Base-by-base conservation (phyloP, 306 rosid species). In the Rosa multiflora region DNA sequence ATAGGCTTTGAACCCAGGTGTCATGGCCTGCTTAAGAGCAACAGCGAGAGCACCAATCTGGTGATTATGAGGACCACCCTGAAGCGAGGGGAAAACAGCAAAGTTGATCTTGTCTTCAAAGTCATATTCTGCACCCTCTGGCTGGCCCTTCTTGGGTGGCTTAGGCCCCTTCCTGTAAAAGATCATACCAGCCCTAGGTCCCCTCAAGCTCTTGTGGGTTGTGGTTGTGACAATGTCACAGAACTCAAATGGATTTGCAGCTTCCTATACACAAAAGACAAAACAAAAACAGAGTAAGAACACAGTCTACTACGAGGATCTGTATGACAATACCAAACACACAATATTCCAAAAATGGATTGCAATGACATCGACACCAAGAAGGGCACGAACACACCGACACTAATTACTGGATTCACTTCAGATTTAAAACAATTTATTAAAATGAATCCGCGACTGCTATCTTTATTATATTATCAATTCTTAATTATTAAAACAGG, bases 51-150 rank as follows among this genome's bases (percentile, higher is more conserved):
- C 97, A 29, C 97, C 98, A 37, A 94, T 94, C 88, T 94, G 97
- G 86, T 92, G 98, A 76, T 94, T 94, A 83, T 94, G 98, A 79
- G 98, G 98, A 77, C 98, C 97, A 58, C 98, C 98, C 81, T 94
- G 98, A 71, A 92, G 98, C 75, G 98, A 84, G 3, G 98, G 98
- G 86, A 94, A 94, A 58, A 94, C 98, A 13, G 98, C 86, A 76
- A 91, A 94, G 88, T 94, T 94, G 87, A 91, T 89, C 82, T 91
- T 94, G 91, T 94, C 98, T 82, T 94, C 98, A 71, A 89, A 91
- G 51, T 91, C 97, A 49, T 94, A 92, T 35, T n/a, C 52, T 6
- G 97, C 97, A 78, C 85, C 89, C 90, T 94, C 97, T 0, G 94
- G 93, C 82, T 94, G 97, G 67, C 97, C 97, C 86, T 94, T 92